phyloP scores from a whole-genome alignment of 1,284 basidiomycete species.

The Cutaneotrichosporon mucoides region DNA sequence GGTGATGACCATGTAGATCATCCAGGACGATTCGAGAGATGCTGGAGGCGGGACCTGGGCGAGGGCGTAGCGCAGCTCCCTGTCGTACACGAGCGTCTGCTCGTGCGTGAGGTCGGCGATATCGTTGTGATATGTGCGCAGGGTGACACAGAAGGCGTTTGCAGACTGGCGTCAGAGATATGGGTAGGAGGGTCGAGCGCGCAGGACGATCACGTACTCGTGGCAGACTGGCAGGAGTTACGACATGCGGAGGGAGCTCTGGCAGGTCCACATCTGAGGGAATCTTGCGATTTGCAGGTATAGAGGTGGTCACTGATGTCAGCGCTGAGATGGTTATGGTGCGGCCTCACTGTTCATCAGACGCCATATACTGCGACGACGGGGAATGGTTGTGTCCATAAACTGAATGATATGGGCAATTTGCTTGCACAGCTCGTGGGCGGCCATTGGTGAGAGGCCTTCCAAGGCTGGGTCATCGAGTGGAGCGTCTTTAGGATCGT shows the following conservation, averaged over 20 bases:
- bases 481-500: not conserved
- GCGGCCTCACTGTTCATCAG: conserved; percentile 3
- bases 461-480: conserved; percentile 10
- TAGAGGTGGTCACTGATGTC: not conserved
- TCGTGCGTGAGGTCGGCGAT: not conserved
- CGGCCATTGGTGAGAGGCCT: not conserved
- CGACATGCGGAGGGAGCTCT: not conserved
- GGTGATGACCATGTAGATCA: conserved; percentile 15
- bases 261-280: not conserved
- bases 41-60: not conserved
- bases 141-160: not conserved
- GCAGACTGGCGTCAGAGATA: not conserved
- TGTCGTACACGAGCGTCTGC: not conserved
- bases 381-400: conserved; percentile 20
- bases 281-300: conserved; percentile 4
- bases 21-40: conserved; percentile 11
- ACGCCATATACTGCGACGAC: conserved; percentile 17
- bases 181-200: too few relatives aligned
- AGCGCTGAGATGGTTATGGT: too few relatives aligned
- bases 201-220: not conserved
- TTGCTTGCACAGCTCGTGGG: conserved; percentile 16
- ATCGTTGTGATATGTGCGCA: not conserved
- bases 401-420: conserved; percentile 17
- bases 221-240: not conserved
- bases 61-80: not conserved